phyloP scores from a whole-genome alignment of 768 basidiomycete genomes.

The Pholiota microspora region DNA sequence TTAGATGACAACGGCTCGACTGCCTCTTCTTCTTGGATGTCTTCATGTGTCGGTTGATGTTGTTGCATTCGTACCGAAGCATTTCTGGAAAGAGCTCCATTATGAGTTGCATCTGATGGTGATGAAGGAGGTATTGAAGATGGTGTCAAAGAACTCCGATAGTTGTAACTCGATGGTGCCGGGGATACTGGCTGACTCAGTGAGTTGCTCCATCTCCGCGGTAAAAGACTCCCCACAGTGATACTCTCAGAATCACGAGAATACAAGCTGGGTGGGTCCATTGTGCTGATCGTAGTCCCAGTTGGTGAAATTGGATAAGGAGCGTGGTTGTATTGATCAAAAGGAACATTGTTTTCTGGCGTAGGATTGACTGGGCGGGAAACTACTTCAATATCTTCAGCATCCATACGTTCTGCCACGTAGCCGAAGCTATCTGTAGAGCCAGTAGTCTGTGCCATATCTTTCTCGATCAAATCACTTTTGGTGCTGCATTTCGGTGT shows the following conservation, averaged over 20 bases:
- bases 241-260: slow-evolving; percentile 35
- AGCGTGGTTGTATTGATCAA: slow-evolving; percentile 40
- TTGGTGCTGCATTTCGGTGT: slow-evolving; percentile 11
- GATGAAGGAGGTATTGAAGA: slow-evolving; percentile 11
- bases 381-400: slow-evolving; percentile 13
- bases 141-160: slow-evolving; percentile 14
- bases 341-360: slow-evolving; percentile 40
- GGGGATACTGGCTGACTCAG: slow-evolving; percentile 27
- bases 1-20: slow-evolving; percentile 7
- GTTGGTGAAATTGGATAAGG: slow-evolving; percentile 47
- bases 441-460: neutral
- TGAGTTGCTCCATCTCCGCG: slow-evolving; percentile 37
- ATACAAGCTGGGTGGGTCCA: slow-evolving; percentile 29
- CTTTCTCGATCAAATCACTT: slow-evolving; percentile 7
- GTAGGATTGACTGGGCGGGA: slow-evolving; percentile 50
- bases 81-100: slow-evolving; percentile 16
- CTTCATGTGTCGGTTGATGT: slow-evolving; percentile 18
- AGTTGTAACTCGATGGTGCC: slow-evolving; percentile 19
- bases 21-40: slow-evolving; percentile 22
- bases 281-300: slow-evolving; percentile 26
- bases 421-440: slow-evolving; percentile 12
- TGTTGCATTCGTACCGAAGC: slow-evolving; percentile 17
- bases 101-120: slow-evolving; percentile 4
- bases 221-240: slow-evolving; percentile 37
- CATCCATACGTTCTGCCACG: neutral